A percentile compares a stretch with the other conserved stretches of the same genome.
These are phyloP conservation scores for Drechslerella dactyloides DNA, from an alignment of 2,329 filamentous ascomycete genomes.

Conservation along the genomic window DNA sequence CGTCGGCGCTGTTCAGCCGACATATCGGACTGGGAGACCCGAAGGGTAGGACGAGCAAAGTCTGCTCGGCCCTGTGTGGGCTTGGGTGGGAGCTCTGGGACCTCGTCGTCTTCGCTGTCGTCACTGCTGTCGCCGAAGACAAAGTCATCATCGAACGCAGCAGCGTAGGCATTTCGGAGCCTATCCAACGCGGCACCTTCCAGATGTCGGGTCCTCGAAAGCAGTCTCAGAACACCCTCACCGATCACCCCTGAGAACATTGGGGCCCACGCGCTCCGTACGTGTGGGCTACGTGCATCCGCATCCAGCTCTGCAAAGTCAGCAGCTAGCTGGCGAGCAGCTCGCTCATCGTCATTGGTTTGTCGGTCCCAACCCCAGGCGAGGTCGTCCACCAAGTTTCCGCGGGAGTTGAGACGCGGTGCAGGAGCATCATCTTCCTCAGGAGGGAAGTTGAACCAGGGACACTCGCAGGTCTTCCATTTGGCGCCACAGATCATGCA, in stretches of 20 bases:
- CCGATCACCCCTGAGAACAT: slow-evolving; percentile 41
- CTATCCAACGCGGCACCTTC: slow-evolving; percentile 40
- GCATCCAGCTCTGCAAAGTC: slow-evolving; percentile 46
- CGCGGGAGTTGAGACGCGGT: slow-evolving; percentile 24
- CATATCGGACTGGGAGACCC: slow-evolving; percentile 23
- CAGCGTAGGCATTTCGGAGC: slow-evolving; percentile 39
- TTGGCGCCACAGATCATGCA: slow-evolving; percentile 47
- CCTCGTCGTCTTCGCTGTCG: slow-evolving; percentile 33
- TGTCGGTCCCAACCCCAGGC: slow-evolving; percentile 41
- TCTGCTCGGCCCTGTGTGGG: background rate
- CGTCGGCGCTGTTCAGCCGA: slow-evolving; percentile 24
- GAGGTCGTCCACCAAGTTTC: slow-evolving; percentile 33
- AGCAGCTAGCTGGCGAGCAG: slow-evolving; percentile 38
- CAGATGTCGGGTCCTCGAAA: slow-evolving; percentile 37
- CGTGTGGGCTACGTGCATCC: slow-evolving; percentile 25
- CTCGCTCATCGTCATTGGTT: slow-evolving; percentile 36
- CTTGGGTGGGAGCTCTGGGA: slow-evolving; percentile 20
- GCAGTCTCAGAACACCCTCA: slow-evolving; percentile 39
- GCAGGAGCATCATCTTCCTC: slow-evolving; percentile 46
- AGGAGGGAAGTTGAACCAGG: slow-evolving; percentile 49
- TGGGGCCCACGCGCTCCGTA: slow-evolving; percentile 34
- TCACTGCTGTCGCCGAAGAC: slow-evolving; percentile 30
- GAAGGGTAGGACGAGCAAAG: slow-evolving; percentile 26
- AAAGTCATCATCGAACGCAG: slow-evolving; percentile 40
- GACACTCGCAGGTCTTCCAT: slow-evolving; percentile 49